Conservation (phyloP, 257 asterid genomes). For the Gynochthodes officinalis region DNA sequence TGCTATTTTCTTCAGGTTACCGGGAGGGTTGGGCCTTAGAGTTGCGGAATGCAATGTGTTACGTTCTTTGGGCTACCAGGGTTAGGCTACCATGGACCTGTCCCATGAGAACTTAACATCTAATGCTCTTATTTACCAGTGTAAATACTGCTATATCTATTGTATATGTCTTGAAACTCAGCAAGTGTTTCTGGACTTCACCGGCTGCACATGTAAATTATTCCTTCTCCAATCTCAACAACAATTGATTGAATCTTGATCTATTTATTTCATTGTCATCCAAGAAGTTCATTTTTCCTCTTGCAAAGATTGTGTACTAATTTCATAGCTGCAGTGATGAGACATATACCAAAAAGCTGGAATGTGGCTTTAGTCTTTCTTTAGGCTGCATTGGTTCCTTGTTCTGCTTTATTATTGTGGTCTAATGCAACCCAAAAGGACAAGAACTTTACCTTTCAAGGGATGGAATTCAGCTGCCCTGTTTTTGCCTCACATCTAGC, state of each 20-base stretch:
- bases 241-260: not conserved
- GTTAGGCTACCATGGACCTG: not conserved
- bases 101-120: slow-evolving; percentile 15
- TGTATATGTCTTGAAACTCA: slow-evolving; percentile 23
- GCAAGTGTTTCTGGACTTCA: slow-evolving; percentile 17
- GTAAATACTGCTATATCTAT: slow-evolving; percentile 31
- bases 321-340: not conserved
- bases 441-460: too few species aligned
- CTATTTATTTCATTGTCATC: not conserved
- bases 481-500: too few species aligned
- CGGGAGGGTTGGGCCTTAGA: not conserved
- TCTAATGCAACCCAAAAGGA: too few species aligned
- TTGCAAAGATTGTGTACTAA: not conserved
- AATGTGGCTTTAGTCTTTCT: too few species aligned
- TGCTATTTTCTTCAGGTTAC: not conserved
- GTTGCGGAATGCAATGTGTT: slow-evolving; percentile 15
- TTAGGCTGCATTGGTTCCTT: too few species aligned
- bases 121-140: slow-evolving; percentile 23
- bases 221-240: slow-evolving; percentile 6
- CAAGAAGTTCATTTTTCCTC: not conserved
- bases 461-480: too few species aligned
- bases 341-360: too few species aligned
- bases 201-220: slow-evolving; percentile 35
- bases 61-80: slow-evolving; percentile 12
- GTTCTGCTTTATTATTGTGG: too few species aligned